Base-by-base conservation (phyloP, 2,329 filamentous ascomycete species). In the Fusarium zealandicum region DNA sequence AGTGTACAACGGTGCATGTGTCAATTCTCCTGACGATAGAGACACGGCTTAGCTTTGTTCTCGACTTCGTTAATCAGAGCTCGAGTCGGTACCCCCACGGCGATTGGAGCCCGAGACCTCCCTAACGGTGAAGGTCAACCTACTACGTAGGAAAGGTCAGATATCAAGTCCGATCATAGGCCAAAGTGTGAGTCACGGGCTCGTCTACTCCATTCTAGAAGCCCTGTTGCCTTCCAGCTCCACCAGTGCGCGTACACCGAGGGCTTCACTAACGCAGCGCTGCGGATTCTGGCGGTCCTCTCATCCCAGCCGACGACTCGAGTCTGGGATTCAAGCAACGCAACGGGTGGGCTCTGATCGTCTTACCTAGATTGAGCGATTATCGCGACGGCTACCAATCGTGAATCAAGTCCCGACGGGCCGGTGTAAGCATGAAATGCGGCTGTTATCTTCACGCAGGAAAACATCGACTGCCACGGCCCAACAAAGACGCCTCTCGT, bases 281-380 rank as follows among this genome's bases (percentile, higher is more conserved):
- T 51, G 59, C 46, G 37, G 54, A 57, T 63, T 63, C 55, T 41
- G 48, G 58, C 55, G 59, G 59, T 45, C 49, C 58, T 33, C 35
- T 44, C 36, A 59, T 47, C 59, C 27, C 59, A 56, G 27, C 59
- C 59, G 37, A 63, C 54, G 51, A 62, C 50, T 20, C 43, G 32
- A 43, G 38, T 40, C 37, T 50, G 14, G 42, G 42, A 55, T 59
- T 45, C 33, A 47, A 22, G 33, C 16, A 27, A 25, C 22, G 6
- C 7, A 6, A 6, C 47, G 44, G 58, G 41, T 61, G 58, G 58
- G 37, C 58, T 40, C 43, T 32, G 27, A 46, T 44, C 33, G 51
- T 38, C 53, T n/a, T n/a, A n/a, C n/a, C n/a, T 54, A 32, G 35
- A 35, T 39, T 61, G 59, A 61, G 59, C 54, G 59, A 61, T 61